Evolutionary conservation across 2,329 filamentous ascomycete species (phyloP).

Genomic region (Chalaropsis thielavioides): DNA sequence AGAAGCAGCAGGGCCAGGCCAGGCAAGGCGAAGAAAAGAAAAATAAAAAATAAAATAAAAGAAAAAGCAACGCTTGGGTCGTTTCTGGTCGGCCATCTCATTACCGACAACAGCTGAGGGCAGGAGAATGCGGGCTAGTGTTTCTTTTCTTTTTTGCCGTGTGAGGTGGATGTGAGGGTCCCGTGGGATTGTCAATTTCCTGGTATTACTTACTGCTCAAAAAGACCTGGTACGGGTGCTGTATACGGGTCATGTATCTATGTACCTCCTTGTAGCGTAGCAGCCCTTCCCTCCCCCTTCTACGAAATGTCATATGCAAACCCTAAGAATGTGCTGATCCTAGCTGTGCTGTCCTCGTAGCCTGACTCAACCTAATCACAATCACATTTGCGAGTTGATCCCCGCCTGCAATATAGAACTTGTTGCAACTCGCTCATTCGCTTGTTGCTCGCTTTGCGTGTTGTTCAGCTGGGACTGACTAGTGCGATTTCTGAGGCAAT

Average conservation of each 20-base stretch:
- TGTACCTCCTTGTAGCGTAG: background rate
- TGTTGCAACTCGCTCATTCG: constrained; percentile 1
- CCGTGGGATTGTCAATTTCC: background rate
- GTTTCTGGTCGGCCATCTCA: background rate
- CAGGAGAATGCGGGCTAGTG: background rate
- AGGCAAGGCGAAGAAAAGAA: background rate
- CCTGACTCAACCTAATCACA: background rate
- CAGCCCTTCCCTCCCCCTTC: background rate
- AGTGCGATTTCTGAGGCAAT: background rate
- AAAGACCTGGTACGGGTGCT: background rate
- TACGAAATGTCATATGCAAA: background rate
- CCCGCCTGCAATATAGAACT: background rate
- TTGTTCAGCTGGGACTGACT: background rate
- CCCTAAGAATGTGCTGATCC: background rate
- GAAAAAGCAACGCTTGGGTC: background rate
- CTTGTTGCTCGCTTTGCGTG: background rate
- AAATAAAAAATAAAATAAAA: background rate
- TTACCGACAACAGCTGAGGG: background rate
- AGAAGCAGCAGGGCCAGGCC: too few relatives aligned
- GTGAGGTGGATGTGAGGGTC: too few relatives aligned
- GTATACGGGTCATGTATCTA: background rate
- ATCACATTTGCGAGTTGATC: background rate
- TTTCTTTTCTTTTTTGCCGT: background rate
- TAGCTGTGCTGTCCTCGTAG: background rate
- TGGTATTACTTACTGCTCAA: background rate